Base-by-base conservation (phyloP, 2,329 filamentous ascomycete genomes). In the Chaetomium globosum region DNA sequence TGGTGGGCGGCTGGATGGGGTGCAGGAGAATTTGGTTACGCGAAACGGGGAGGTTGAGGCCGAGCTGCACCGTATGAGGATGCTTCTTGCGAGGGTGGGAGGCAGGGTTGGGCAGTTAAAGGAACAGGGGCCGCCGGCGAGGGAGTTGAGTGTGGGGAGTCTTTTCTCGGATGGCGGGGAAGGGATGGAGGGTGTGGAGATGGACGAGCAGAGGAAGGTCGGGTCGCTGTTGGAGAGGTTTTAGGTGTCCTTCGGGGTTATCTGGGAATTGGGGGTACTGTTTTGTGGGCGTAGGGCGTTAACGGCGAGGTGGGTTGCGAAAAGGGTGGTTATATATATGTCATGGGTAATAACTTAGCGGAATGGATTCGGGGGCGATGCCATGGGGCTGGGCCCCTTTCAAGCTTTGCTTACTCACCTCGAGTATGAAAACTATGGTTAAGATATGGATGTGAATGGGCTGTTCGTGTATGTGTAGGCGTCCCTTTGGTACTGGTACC, bases 11-110 rank as follows among this genome's bases (percentile, higher is more conserved):
- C 76, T 72, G 69, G 77, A 69, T 68, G 70, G 76, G 8, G 77
- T 89, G 7, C 89, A 92, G 74, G 83, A 85, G 65, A 91, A 91
- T 73, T 75, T 92, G 3, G 81, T 89, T 1, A 88, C 86, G 59
- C 83, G 84, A 36, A 84, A 89, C 72, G 86, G 87, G 1, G 83
- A 87, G 56, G 75, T 92, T 10, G 88, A 89, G 73, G 79, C 79
- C 61, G 89, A 92, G 76, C 77, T 92, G 62, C 84, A 87, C 74
- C 83, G 82, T 67, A 90, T 89, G 83, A 83, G 87, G 39, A 80
- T 87, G 69, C 75, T 92, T 67, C 79, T 89, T 62, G 82, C 83
- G 0, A 80, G 87, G 30, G 86, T 89, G 0, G 81, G 82, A 4
- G 84, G 82, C 2, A 80, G 84, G 23, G 78, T 89, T 1, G 78